A percentile compares a stretch with the other conserved stretches of the same genome.
phyloP scores from a whole-genome alignment of 176 grass and related monocot genomes.

The Aegilops speltoides region DNA sequence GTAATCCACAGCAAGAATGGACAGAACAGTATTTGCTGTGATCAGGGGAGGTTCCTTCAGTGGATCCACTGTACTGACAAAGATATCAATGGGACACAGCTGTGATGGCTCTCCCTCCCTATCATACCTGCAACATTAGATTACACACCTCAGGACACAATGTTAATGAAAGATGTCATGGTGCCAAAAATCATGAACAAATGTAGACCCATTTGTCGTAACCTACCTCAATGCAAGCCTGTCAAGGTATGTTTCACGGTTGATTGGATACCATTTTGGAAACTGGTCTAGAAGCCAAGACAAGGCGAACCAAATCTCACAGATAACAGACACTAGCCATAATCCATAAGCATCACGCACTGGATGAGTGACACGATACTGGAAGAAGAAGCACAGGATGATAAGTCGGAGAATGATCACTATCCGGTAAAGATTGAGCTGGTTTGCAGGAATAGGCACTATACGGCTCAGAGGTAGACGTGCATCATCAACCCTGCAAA shows the following conservation, averaged over 20 bases:
- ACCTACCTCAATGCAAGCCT: constrained; percentile 90
- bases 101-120: constrained; percentile 91
- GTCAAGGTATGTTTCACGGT: constrained; percentile 96
- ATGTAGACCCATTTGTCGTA: neutral
- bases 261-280: constrained; percentile 97
- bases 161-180: neutral
- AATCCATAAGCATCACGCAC: constrained; percentile 87
- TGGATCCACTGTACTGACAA: constrained; percentile 95
- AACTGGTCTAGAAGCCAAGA: constrained; percentile 99
- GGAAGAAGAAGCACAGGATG: constrained; percentile 99
- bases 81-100: constrained; percentile 77
- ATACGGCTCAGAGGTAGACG: constrained; percentile 90
- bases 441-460: constrained; percentile 85
- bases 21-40: constrained; percentile 86
- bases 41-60: constrained; percentile 87
- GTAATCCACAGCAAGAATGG: constrained; percentile 87
- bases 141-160: constrained; percentile 20
- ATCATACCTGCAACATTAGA: constrained; percentile 59
- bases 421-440: constrained; percentile 91
- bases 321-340: constrained; percentile 97
- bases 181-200: constrained; percentile 10
- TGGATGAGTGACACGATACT: constrained; percentile 96
- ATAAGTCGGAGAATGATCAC: constrained; percentile 98
- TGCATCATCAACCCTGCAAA: constrained; percentile 94
- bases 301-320: constrained; percentile 99